These are phyloP conservation scores for Paraphoma chrysanthemicola DNA, from an alignment of 2,329 filamentous ascomycete species.

Conservation along the genomic window DNA sequence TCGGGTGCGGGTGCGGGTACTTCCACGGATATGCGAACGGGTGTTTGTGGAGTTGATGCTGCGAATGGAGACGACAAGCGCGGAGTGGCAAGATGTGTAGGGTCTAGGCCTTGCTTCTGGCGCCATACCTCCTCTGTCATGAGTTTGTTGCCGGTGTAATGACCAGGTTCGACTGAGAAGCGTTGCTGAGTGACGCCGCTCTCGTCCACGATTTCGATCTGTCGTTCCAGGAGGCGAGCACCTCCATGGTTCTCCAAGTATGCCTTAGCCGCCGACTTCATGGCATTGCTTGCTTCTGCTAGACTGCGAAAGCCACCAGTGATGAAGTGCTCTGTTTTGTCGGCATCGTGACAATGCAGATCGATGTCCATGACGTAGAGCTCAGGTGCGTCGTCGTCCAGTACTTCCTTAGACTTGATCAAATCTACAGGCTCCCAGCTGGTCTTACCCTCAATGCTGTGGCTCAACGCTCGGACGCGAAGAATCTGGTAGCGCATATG, in stretches of 20 bases:
- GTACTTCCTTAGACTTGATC: too few relatives aligned
- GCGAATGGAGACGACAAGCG: background rate
- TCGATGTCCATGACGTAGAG: conserved; percentile 8
- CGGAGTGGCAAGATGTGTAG: conserved; percentile 5
- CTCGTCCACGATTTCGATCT: conserved; percentile 5
- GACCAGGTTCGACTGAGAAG: background rate
- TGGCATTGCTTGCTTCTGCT: conserved; percentile 3
- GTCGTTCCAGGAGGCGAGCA: background rate
- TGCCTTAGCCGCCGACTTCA: conserved; percentile 2
- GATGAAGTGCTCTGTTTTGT: background rate
- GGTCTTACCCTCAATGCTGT: background rate
- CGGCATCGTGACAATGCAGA: background rate
- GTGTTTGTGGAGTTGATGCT: background rate
- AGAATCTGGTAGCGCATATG: conserved; percentile 8
- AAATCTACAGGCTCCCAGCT: background rate
- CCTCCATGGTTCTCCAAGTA: background rate
- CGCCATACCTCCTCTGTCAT: background rate
- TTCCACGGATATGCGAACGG: too few relatives aligned
- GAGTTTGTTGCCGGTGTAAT: background rate
- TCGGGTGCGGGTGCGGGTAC: background rate
- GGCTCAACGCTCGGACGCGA: background rate
- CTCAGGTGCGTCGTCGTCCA: background rate
- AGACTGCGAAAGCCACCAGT: conserved; percentile 5
- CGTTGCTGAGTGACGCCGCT: background rate
- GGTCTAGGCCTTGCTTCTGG: background rate